Conservation (phyloP, 306 rosid species). For the Prunus padus region DNA sequence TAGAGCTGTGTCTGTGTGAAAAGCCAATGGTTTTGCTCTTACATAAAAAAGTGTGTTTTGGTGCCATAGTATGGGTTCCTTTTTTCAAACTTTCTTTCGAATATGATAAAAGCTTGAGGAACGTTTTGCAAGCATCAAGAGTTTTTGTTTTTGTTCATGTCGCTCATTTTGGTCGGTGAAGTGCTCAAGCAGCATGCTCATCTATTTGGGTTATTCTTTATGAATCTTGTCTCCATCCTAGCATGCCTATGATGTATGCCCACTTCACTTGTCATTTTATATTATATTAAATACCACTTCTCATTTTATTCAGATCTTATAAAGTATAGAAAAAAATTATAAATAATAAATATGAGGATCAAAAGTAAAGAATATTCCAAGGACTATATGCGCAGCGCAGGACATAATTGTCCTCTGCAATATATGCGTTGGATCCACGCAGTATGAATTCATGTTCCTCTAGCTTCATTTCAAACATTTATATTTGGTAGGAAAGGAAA, state of each 20-base stretch:
- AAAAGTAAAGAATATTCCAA: not conserved
- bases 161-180: not conserved
- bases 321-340: not conserved
- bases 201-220: not conserved
- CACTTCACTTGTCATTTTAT: not conserved
- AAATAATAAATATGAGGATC: not conserved
- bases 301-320: too few species aligned
- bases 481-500: not conserved
- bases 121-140: not conserved
- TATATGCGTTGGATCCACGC: conserved; percentile 13
- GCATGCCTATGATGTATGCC: not conserved
- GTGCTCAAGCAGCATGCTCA: not conserved
- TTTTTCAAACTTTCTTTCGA: not conserved
- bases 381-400: not conserved
- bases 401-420: not conserved
- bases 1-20: not conserved
- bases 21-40: not conserved
- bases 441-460: not conserved
- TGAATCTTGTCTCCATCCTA: not conserved
- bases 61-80: not conserved
- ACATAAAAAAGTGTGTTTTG: not conserved
- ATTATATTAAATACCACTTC: not conserved
- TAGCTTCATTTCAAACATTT: not conserved
- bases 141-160: not conserved
- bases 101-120: conserved; percentile 14